Evolutionary conservation across 306 rosid genomes (phyloP), one percentile per base, ranked within the genome.

Genomic region (Dryas drummondii): DNA sequence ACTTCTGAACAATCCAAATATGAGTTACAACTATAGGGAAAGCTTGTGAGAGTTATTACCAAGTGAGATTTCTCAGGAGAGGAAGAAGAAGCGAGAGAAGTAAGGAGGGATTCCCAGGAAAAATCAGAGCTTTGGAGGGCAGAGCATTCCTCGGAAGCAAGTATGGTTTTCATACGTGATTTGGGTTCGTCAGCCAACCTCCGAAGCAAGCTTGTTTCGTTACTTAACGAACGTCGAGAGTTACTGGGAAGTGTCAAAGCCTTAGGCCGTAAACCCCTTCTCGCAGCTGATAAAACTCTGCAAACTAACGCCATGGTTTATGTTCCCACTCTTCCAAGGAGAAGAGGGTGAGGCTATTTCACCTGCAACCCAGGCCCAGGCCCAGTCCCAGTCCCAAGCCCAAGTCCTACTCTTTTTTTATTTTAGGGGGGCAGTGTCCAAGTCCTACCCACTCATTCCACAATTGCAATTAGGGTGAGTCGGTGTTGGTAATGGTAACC

Each of bases 11-110:
- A 60, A 60, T 60, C 66, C 5, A 60, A 60, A n/a, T 60, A 27
- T 60, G 45, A 13, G 46, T 45, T 27, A 60, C 17, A 60, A 37
- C 45, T 4, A 63, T 15, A 5, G 27, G 13, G 32, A 0, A 37
- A 61, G 46, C 49, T 7, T 4, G 53, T 8, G 26, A 42, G 22
- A n/a, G 7, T 41, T 2, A 72, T 71, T 89, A 87, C 93, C 88
- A 87, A 68, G 60, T 60, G 86, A 19, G 88, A 80, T 79, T 85
- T 89, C n/a, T 75, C 71, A 3, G 82, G 82, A 72, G 89, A 85
- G 16, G 81, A 59, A 46, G 85, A 79, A 77, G 82, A 82, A 40
- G 54, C 49, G 16, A 87, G 87, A 69, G 87, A 81, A 54, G 79
- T 42, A 44, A 83, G 16, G 17, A 85, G 84, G 19, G 66, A 66